Base-by-base conservation (phyloP, 345 rosid species). In the Nephelium lappaceum region DNA sequence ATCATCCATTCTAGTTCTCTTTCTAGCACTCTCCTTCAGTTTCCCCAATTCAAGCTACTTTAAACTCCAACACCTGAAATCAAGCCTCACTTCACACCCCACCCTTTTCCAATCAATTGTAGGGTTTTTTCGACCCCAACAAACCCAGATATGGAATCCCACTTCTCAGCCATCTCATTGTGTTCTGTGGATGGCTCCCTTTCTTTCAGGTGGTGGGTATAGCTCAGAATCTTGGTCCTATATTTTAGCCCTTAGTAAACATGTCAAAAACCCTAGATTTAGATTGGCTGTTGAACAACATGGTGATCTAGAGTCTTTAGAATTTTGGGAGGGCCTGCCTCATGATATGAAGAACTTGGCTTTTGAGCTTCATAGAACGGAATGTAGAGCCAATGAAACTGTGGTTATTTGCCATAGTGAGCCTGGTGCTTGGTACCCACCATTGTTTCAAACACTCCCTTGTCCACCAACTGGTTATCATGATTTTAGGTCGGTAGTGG, bases 391-490 rank as follows among this genome's bases (percentile, higher is more conserved):
- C 19, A 87, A 91, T 78, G 89, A 89, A 84, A 95, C 95, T 53
- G 74, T 93, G 57, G 96, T 93, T 31, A 80, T 95, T 23, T 95
- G 98, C 79, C 97, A 93, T 70, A 95, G 98, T 71, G 97, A 93
- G 85, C 98, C 97, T 49, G 95, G 98, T 65, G 98, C 97, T 79
- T 93, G 98, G 97, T 79, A 91, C 71, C 97, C 98, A 0, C 95
- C 97, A 11, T 80, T 95, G 86, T 95, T 91, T 64, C 78, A 95
- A 73, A 95, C 97, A 1, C 78, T 84, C 64, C 97, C 95, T 72
- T 95, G 98, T 79, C 97, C 97, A 19, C 97, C 93, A 3, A 70
- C 80, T 38, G 97, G 91, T 51, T 93, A 91, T 74, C 82, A 58
- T 11, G 80, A 81, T 63, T 88, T 83, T 77, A 63, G 73, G 82